Evolutionary conservation across 2,329 filamentous ascomycete genomes (phyloP).

Genomic region (Penicillium brasilianum): DNA sequence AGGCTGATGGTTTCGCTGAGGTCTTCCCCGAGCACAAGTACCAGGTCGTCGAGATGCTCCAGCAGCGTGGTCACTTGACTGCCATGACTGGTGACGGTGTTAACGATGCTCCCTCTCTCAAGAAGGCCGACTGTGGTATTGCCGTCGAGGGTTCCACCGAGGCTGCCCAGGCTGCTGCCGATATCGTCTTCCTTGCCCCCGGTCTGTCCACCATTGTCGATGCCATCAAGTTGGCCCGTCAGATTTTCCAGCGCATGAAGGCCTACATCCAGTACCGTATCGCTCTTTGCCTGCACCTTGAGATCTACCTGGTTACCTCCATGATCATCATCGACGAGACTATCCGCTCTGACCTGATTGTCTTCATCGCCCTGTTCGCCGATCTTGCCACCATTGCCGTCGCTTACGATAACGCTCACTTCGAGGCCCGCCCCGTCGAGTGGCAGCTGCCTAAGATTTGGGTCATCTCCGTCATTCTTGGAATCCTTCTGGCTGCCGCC

Average conservation of each 20-base stretch:
- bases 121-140: slow-evolving; percentile 77
- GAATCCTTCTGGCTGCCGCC: slow-evolving; percentile 68
- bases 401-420: slow-evolving; percentile 79
- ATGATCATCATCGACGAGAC: slow-evolving; percentile 84
- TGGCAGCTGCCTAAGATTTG: slow-evolving; percentile 84
- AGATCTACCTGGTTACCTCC: slow-evolving; percentile 76
- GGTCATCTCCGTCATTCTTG: slow-evolving; percentile 67
- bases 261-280: slow-evolving; percentile 79
- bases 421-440: slow-evolving; percentile 74
- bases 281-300: slow-evolving; percentile 73
- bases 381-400: slow-evolving; percentile 80
- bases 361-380: slow-evolving; percentile 79
- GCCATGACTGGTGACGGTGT: slow-evolving; percentile 80
- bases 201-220: slow-evolving; percentile 73
- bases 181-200: slow-evolving; percentile 76
- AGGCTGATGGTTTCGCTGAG: slow-evolving; percentile 74
- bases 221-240: slow-evolving; percentile 74
- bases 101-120: slow-evolving; percentile 74
- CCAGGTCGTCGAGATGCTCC: slow-evolving; percentile 76
- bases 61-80: slow-evolving; percentile 73
- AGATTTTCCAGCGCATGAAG: slow-evolving; percentile 81
- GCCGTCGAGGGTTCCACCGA: slow-evolving; percentile 74
- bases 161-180: slow-evolving; percentile 72
- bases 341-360: slow-evolving; percentile 72
- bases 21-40: slow-evolving; percentile 79